Conservation (phyloP, 208 protist species). For the Tritrichomonas foetus region DNA sequence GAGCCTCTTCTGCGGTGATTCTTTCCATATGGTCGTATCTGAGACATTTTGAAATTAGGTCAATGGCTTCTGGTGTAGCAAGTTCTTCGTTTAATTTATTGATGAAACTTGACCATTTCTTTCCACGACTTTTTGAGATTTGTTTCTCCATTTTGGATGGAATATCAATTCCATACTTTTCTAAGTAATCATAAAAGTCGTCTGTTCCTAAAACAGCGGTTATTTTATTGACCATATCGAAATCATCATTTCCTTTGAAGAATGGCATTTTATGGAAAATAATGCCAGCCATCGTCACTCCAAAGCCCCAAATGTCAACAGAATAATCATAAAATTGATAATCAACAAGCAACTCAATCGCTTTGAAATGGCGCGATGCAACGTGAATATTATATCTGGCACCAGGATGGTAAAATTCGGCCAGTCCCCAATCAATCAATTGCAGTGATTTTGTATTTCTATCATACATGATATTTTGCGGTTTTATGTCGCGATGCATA, state of each 20-base stretch:
- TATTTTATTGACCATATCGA: slow-evolving; percentile 38
- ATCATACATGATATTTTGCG: slow-evolving; percentile 40
- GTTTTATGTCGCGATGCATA: slow-evolving; percentile 41
- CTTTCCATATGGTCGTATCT: slow-evolving; percentile 41
- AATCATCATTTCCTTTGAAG: slow-evolving; percentile 50
- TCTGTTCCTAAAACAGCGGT: background rate
- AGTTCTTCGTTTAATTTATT: background rate
- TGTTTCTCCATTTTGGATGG: background rate
- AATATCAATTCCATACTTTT: background rate
- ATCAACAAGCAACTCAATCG: slow-evolving; percentile 46
- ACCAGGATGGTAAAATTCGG: slow-evolving; percentile 51
- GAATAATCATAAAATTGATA: slow-evolving; percentile 50
- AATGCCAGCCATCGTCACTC: slow-evolving; percentile 43
- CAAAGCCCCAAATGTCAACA: slow-evolving; percentile 50
- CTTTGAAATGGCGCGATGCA: slow-evolving; percentile 48
- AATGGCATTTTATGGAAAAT: slow-evolving; percentile 53
- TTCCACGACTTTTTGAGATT: background rate
- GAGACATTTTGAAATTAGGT: slow-evolving; percentile 38
- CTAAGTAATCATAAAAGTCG: background rate
- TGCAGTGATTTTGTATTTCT: background rate
- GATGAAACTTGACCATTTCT: background rate
- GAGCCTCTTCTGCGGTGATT: slow-evolving; percentile 36
- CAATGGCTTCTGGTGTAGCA: slow-evolving; percentile 33
- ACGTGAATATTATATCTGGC: slow-evolving; percentile 49
- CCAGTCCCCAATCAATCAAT: slow-evolving; percentile 51